These are phyloP conservation scores for Pythium rishiriense DNA, from an alignment of 352 stramenopile species.

Conservation along the genomic window DNA sequence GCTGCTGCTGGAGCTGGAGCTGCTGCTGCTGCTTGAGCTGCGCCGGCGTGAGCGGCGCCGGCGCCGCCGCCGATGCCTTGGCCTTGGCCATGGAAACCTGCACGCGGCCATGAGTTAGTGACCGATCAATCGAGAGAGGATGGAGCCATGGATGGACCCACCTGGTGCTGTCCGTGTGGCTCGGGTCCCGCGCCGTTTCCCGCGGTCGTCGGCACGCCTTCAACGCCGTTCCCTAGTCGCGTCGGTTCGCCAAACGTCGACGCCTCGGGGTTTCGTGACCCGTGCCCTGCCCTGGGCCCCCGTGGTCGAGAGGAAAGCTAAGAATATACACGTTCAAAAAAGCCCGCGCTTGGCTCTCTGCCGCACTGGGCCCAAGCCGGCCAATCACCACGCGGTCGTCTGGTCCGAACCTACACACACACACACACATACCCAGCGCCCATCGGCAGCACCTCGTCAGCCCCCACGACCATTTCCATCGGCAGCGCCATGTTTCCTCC, in stretches of 20 bases:
- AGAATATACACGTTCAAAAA: conserved; percentile 8
- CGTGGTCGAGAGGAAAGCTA: conserved; percentile 8
- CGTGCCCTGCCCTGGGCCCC: conserved; percentile 1
- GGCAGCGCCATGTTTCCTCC: neutral
- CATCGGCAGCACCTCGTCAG: neutral
- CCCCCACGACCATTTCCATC: neutral
- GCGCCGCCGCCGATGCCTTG: neutral
- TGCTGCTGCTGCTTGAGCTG: conserved; percentile 26
- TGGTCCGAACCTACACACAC: conserved; percentile 9
- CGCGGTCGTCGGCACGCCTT: too few species aligned
- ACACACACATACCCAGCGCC: neutral
- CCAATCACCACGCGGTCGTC: conserved; percentile 4
- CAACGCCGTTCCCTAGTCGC: conserved; percentile 2
- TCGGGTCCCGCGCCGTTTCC: too few species aligned
- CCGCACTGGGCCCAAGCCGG: neutral
- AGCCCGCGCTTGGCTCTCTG: neutral
- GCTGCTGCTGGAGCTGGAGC: conserved; percentile 27
- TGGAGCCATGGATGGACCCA: too few species aligned
- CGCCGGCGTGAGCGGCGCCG: neutral
- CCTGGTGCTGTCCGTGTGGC: too few species aligned
- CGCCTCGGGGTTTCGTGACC: neutral
- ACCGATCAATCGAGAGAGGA: neutral
- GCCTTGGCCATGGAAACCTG: conserved; percentile 1
- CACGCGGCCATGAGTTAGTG: neutral
- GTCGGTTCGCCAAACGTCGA: conserved; percentile 1